Evolutionary conservation across 2,329 filamentous ascomycete genomes (phyloP), one percentile per base, ranked within the genome.

Genomic region (Mycosphaerella sp.): DNA sequence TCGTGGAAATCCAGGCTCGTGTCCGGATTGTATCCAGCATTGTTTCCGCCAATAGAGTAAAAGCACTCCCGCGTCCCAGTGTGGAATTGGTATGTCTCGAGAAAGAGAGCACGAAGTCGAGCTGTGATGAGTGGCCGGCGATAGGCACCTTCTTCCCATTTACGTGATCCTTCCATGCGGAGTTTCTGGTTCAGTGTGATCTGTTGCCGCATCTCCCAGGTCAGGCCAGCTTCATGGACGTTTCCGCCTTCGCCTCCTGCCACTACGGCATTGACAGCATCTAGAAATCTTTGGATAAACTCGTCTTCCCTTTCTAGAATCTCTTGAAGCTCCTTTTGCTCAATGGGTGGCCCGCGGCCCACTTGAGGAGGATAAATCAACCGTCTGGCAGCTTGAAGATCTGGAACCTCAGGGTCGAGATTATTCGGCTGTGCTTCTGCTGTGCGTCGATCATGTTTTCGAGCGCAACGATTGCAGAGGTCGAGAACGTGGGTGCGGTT

Each of bases 181-280:
- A 54, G 47, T 25, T 58, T 55, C n/a, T 56, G 56, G 17, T 58
- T 58, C 28, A 55, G 54, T 8, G 43, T 52, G 30, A 50, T 56
- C 18, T 60, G 58, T 30, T 60, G 58, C 1, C 50, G 49, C 14
- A 17, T 16, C 2, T 45, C 28, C 53, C 53, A 60, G 13, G 17
- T 25, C 0, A 47, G 13, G 30, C 34, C n/a, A 1, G 32, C 17
- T 10, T 36, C 16, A 10, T 46, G 30, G 12, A 40, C 34, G 25
- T 50, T 39, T 13, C 50, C 49, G 39, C 17, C 44, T 5, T 46
- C 41, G n/a, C 42, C 49, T 13, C 44, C 46, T 3, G 44, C 48
- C 0, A 52, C 40, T 3, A 54, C 43, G 3, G 30, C n/a, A 30
- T 59, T 59, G 21, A 59, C 41, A 1, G 54, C 52, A 18, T 55